These are phyloP conservation scores for Neoarthrinium moseri DNA, from an alignment of 2,329 filamentous ascomycete genomes.

Conservation along the genomic window DNA sequence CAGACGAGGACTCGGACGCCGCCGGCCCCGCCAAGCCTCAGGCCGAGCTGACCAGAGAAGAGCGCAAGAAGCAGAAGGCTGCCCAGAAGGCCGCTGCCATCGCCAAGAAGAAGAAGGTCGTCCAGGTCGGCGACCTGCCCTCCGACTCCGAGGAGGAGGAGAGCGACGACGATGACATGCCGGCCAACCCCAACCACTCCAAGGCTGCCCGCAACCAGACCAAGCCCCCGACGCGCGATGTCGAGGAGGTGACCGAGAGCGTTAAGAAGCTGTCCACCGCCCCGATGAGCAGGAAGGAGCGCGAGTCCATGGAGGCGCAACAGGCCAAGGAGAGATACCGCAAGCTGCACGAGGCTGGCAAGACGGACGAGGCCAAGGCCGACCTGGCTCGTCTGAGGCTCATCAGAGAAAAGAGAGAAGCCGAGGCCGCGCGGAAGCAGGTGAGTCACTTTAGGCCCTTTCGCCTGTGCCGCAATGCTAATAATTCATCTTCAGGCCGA, in stretches of 20 bases:
- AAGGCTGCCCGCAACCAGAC: constrained; percentile 66
- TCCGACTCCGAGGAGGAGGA: constrained; percentile 62
- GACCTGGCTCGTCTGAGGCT: constrained; percentile 81
- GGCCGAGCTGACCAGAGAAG: constrained; percentile 72
- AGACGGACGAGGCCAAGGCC: constrained; percentile 92
- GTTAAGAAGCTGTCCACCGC: constrained; percentile 52
- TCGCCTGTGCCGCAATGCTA: constrained; percentile 15
- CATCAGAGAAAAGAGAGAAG: constrained; percentile 83
- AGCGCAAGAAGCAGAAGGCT: constrained; percentile 84
- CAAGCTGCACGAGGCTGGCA: constrained; percentile 89
- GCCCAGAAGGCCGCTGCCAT: constrained; percentile 89
- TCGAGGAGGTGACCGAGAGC: constrained; percentile 52
- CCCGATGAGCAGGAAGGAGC: constrained; percentile 49
- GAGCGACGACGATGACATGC: constrained; percentile 60
- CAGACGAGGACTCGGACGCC: constrained; percentile 46
- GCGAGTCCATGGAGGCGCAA: constrained; percentile 79
- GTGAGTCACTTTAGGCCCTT: constrained; percentile 45
- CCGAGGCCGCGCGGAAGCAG: constrained; percentile 78
- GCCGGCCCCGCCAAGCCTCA: constrained; percentile 43
- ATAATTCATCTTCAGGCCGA: constrained; percentile 44
- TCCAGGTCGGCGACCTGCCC: constrained; percentile 84
- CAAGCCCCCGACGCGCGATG: constrained; percentile 37
- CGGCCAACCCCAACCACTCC: constrained; percentile 89
- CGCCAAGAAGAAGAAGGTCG: constrained; percentile 67
- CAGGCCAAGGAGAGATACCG: constrained; percentile 88